Conservation (phyloP, 805 yeast species). For the Brettanomyces bruxellensis region DNA sequence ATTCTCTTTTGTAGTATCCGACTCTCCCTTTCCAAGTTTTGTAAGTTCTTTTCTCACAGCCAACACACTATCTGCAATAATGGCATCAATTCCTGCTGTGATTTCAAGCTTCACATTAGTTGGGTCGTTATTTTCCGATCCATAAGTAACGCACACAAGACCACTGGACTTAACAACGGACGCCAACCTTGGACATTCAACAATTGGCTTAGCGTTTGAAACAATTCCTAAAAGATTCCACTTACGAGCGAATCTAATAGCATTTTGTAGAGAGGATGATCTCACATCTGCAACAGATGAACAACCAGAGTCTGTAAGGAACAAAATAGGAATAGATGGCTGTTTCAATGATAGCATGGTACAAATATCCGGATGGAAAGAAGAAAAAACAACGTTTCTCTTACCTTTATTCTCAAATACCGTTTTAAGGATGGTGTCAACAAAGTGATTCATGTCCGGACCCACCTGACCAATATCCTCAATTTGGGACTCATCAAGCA, state of each 20-base stretch:
- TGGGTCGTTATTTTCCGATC: slow-evolving; percentile 76
- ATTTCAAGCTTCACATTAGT: slow-evolving; percentile 76
- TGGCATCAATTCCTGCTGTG: slow-evolving; percentile 95
- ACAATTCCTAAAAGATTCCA: slow-evolving; percentile 93
- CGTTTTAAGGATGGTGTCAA: slow-evolving; percentile 72
- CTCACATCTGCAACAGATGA: slow-evolving; percentile 80
- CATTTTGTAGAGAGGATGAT: slow-evolving; percentile 82
- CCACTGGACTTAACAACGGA: slow-evolving; percentile 88
- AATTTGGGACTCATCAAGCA: slow-evolving; percentile 84
- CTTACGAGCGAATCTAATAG: slow-evolving; percentile 78
- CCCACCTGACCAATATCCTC: slow-evolving; percentile 85
- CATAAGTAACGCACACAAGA: slow-evolving; percentile 88
- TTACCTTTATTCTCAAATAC: slow-evolving; percentile 74
- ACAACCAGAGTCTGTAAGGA: slow-evolving; percentile 85
- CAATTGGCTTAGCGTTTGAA: slow-evolving; percentile 76
- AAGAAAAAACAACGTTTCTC: slow-evolving; percentile 81
- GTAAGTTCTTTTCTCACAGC: slow-evolving; percentile 82
- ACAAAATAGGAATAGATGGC: slow-evolving; percentile 86
- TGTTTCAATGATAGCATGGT: slow-evolving; percentile 79
- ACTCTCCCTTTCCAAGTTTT: slow-evolving; percentile 9
- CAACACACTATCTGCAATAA: slow-evolving; percentile 89
- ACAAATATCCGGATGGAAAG: slow-evolving; percentile 93
- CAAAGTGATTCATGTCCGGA: slow-evolving; percentile 77
- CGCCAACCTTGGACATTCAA: slow-evolving; percentile 84
- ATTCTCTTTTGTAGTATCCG: slow-evolving; percentile 1